Conservation (phyloP, 2,329 filamentous ascomycete species). For the Alternaria brassicicola region DNA sequence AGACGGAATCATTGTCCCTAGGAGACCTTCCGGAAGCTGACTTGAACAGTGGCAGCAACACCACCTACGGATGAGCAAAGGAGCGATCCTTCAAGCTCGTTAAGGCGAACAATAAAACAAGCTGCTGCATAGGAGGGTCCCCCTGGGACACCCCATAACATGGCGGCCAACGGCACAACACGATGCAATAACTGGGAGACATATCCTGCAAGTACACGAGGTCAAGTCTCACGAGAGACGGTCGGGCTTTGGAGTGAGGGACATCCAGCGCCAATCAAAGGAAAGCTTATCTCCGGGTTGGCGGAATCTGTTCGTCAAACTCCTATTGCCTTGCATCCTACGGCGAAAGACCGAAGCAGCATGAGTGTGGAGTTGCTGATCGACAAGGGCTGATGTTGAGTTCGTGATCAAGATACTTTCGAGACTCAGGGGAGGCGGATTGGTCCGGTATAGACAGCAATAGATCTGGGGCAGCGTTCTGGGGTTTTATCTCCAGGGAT, state of each 20-base stretch:
- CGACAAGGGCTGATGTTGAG: not conserved
- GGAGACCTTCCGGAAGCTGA: not conserved
- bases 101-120: not conserved
- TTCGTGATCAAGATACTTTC: not conserved
- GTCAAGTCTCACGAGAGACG: not conserved
- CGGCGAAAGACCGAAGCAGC: not conserved
- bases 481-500: not conserved
- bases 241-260: not conserved
- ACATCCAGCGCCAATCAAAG: not conserved
- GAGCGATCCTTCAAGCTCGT: not conserved
- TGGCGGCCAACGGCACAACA: not conserved
- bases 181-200: not conserved
- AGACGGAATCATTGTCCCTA: not conserved
- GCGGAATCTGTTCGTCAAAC: not conserved
- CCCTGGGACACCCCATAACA: not conserved
- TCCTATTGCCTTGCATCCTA: not conserved
- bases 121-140: not conserved
- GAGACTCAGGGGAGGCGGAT: not conserved
- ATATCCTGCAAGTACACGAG: not conserved
- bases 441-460: not conserved
- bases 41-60: constrained; percentile 16
- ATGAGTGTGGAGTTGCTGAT: not conserved
- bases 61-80: constrained; percentile 19
- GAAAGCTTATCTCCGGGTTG: not conserved
- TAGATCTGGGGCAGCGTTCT: not conserved